Base-by-base conservation (phyloP, 2,329 filamentous ascomycete species). In the Epichloe gansuensis region DNA sequence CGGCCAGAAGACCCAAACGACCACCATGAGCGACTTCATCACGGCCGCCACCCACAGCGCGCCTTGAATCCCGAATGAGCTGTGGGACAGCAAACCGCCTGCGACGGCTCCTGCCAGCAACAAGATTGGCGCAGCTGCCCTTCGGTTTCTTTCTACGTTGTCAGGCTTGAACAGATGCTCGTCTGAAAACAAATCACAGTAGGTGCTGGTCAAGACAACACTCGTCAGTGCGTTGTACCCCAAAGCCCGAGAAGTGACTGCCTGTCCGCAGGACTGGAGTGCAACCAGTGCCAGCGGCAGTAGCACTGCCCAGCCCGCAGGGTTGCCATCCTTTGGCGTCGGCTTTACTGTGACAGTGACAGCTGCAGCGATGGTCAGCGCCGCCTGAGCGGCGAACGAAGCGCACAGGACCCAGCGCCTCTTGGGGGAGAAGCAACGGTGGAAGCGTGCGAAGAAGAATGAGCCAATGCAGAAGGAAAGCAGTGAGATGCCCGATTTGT, bases 201-300 rank as follows among this genome's bases (percentile, higher is more conserved):
- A 91, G 55, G 87, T 82, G 63, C 84, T 89, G 1, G 87, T 91
- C 54, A 93, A 67, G 3, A 90, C 87, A 15, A 89, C 86, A 55
- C 84, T 89, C 0, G 86, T 89, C 21, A 91, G 69, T 2, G 82
- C 80, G 53, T 81, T 82, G 62, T 82, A 84, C 59, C 81, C 77
- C 54, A 91, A 66, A 0, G 84, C 81, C 3, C 86, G 71, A 59
- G 83, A 87, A 0, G 80, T 79, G n/a, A 89, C 82, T 1, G 86
- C 85, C 64, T 91, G 87, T 0, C 86, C 87, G 51, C 83, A 84
- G 56, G 81, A 83, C 69, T 91, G 87, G 60, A 91, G 87, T 2
- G 85, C 84, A 5, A 89, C 74, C 7, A 88, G 69, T 1, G 77
- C 80, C 44, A 90, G 74, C 0, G 86, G 85, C 0, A 85, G 68